Conservation (phyloP, 805 yeast genomes). For the Clavispora vitiphila region DNA sequence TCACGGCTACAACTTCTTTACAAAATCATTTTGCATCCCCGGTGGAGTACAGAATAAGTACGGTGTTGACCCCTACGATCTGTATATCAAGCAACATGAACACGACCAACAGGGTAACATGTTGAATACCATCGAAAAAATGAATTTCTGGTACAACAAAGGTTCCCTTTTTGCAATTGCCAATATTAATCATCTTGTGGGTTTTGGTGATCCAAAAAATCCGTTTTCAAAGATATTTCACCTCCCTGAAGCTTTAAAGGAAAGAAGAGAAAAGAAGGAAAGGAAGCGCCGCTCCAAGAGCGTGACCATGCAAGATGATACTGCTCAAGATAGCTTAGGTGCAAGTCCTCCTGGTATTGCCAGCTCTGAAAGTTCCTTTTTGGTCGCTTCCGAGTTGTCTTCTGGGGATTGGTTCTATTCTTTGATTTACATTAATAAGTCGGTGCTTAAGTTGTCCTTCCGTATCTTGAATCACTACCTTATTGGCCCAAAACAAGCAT, state of each 20-base stretch:
- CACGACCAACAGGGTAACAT: conserved; percentile 23
- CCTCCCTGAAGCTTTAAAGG: conserved; percentile 66
- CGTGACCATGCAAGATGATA: conserved; percentile 3
- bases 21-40: conserved; percentile 35
- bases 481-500: conserved; percentile 64
- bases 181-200: conserved; percentile 68
- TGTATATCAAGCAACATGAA: conserved; percentile 23
- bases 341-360: conserved; percentile 2
- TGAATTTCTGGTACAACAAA: conserved; percentile 72
- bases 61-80: conserved; percentile 15
- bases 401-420: conserved; percentile 52
- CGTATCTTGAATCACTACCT: conserved; percentile 62
- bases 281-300: conserved; percentile 44
- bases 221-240: conserved; percentile 74
- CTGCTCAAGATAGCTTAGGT: not conserved
- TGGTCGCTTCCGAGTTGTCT: conserved; percentile 31
- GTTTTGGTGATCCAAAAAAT: conserved; percentile 70
- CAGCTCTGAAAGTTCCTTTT: conserved; percentile 28
- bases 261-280: conserved; percentile 68
- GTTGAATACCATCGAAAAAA: conserved; percentile 35
- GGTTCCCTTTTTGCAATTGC: conserved; percentile 73
- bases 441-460: conserved; percentile 64
- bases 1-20: conserved; percentile 59
- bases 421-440: conserved; percentile 51
- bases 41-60: conserved; percentile 26